These are phyloP conservation scores for Phytopythium ostracodes DNA, from an alignment of 352 stramenopile species.

Conservation along the genomic window DNA sequence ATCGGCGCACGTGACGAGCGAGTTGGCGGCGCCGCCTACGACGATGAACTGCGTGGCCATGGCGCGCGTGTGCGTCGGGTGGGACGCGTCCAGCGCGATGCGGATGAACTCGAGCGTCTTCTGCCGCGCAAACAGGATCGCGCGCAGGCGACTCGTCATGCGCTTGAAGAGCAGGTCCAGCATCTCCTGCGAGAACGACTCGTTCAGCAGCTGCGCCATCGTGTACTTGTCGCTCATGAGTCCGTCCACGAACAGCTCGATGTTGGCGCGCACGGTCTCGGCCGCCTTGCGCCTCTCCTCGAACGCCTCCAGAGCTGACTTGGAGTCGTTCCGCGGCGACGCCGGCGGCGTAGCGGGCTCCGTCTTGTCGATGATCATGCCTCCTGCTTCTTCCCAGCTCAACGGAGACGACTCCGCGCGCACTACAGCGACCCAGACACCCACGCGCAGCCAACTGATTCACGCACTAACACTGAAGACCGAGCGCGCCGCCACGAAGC, in stretches of 20 bases:
- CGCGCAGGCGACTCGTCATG: conserved; percentile 73
- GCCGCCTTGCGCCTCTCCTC: conserved; percentile 47
- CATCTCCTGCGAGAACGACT: conserved; percentile 82
- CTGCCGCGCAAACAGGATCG: conserved; percentile 64
- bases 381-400: background rate
- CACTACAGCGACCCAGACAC: too few relatives aligned
- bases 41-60: conserved; percentile 80
- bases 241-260: conserved; percentile 83
- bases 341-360: conserved; percentile 19
- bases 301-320: conserved; percentile 17
- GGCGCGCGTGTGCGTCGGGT: conserved; percentile 55
- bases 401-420: too few relatives aligned
- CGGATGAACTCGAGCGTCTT: conserved; percentile 74
- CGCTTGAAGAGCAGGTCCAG: conserved; percentile 83
- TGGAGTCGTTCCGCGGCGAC: conserved; percentile 24
- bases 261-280: conserved; percentile 59
- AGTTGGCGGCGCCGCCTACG: conserved; percentile 54
- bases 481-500: background rate
- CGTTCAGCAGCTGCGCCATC: conserved; percentile 68
- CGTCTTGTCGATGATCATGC: conserved; percentile 14
- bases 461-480: background rate
- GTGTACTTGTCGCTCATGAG: conserved; percentile 62
- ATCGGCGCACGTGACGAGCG: conserved; percentile 37
- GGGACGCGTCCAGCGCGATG: conserved; percentile 50
- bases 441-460: background rate